These are phyloP conservation scores for Fusarium sp. DNA, from an alignment of 2,329 filamentous ascomycete species.

Conservation along the genomic window DNA sequence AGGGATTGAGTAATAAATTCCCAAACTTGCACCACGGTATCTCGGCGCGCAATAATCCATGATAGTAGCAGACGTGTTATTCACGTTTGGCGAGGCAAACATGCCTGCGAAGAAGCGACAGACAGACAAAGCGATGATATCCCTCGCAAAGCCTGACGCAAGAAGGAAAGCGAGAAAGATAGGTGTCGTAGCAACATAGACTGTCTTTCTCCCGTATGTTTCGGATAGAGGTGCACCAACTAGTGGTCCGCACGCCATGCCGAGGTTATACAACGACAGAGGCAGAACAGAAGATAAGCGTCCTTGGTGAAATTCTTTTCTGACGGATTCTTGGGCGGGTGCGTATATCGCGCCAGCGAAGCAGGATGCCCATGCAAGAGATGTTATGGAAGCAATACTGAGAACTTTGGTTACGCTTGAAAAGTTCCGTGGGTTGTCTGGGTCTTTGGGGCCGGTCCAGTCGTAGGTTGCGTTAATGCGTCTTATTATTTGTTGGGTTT, in stretches of 20 bases:
- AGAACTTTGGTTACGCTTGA: not conserved
- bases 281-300: slow-evolving; percentile 4
- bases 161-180: slow-evolving; percentile 29
- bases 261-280: slow-evolving; percentile 31
- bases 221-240: slow-evolving; percentile 30
- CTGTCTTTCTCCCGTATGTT: slow-evolving; percentile 29
- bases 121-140: not conserved
- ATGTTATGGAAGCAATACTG: slow-evolving; percentile 25
- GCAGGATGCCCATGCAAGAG: slow-evolving; percentile 9
- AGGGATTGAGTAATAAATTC: slow-evolving; percentile 32
- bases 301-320: slow-evolving; percentile 4
- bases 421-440: slow-evolving; percentile 36
- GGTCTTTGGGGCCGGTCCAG: slow-evolving; percentile 24
- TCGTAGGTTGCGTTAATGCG: slow-evolving; percentile 36
- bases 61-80: slow-evolving; percentile 34
- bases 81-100: slow-evolving; percentile 35
- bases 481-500: slow-evolving; percentile 15
- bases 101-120: slow-evolving; percentile 36
- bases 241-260: slow-evolving; percentile 33
- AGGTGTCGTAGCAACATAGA: slow-evolving; percentile 27
- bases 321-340: slow-evolving; percentile 12
- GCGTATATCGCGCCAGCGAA: slow-evolving; percentile 31
- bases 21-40: slow-evolving; percentile 16
- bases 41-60: slow-evolving; percentile 19
- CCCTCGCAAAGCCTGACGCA: not conserved